Base-by-base conservation (phyloP, 352 stramenopile species). In the Globisporangium yorkense region DNA sequence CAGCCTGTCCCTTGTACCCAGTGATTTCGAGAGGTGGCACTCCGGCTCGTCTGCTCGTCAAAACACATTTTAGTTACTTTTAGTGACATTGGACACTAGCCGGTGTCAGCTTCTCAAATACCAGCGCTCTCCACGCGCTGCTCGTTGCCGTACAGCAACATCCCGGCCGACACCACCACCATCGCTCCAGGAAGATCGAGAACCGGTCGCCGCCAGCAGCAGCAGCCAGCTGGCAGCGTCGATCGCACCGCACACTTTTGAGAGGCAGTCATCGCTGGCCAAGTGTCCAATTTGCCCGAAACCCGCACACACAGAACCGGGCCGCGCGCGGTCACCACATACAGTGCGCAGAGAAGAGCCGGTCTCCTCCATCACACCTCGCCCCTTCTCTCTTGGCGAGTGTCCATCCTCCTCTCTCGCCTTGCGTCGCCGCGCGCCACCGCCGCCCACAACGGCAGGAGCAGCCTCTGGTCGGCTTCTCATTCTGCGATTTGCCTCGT, bases 281-380 rank as follows among this genome's bases (percentile, higher is more conserved):
- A 37, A 37, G 33, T 37, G 33, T 6, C 33, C 33, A 37, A 37
- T 37, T 10, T 37, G 33, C 6, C 9, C 33, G 33, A 27, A 27
- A 27, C 24, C 24, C 44, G 16, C 31, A 16, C 21, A 7, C n/a
- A 21, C 41, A 47, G n/a, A 47, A 20, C 41, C 41, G 41, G 41
- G 41, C 5, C 41, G 41, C 20, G 5, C 9, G 41, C 41, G 16
- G 6, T 47, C 41, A 47, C 31, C 24, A 3, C 18, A 5, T 60
- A 60, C 54, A 8, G 54, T 60, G 54, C n/a, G 45, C 55, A 61
- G 18, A 61, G 40, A 61, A 61, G 27, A 53, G 55, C 4, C 55
- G 21, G 46, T 37, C 31, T 41, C 24, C 31, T 46, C 40, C 33
- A 12, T 10, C 33, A 12, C 33, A 39, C 31, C 29, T 12, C 2